Base-by-base conservation (phyloP, 352 stramenopile species). In the Pythium utonaiense region DNA sequence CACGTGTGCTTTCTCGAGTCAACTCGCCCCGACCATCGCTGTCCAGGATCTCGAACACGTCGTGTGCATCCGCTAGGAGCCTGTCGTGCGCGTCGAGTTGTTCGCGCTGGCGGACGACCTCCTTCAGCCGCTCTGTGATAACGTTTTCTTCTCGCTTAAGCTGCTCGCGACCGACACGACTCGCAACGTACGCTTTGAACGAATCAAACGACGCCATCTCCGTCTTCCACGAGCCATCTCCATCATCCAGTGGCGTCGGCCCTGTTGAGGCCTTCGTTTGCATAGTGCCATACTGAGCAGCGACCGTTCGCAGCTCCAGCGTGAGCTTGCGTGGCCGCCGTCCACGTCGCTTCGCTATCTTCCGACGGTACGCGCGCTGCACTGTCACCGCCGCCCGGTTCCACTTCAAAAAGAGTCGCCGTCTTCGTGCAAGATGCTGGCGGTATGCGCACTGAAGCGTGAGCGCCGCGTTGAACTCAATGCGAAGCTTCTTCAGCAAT, bases 41-140 rank as follows among this genome's bases (percentile, higher is more conserved):
- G 24, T 91, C 83, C 25, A 89, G 60, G 14, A 89, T 70, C 60
- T 90, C 81, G 55, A 93, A 93, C 6, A 91, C 62, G 41, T 91
- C 83, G 5, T 74, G 63, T 0, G 77, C 60, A 22, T 91, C 78
- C 55, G 86, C 76, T 2, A 80, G 53, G 8, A 89, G 28, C 7
- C 80, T 76, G 19, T 80, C 68, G 5, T 85, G 59, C 14, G 62
- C 56, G 1, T 57, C 45, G 5, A 78, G 51, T 34, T 72, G 64
- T 40, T 75, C 57, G 41, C 80, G 68, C 22, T 79, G 69, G 41
- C 71, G 78, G 6, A 69, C 58, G 5, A 88, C 47, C 25, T 85
- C 62, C 21, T 66, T 65, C 38, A 80, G 56, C 9, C 68, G 70
- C 17, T 67, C 50, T 8, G 58, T 34, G 25, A 88, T 77, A 21